Evolutionary conservation across 495 filamentous ascomycete species (phyloP).

Genomic region (Hyaloscypha variabilis): DNA sequence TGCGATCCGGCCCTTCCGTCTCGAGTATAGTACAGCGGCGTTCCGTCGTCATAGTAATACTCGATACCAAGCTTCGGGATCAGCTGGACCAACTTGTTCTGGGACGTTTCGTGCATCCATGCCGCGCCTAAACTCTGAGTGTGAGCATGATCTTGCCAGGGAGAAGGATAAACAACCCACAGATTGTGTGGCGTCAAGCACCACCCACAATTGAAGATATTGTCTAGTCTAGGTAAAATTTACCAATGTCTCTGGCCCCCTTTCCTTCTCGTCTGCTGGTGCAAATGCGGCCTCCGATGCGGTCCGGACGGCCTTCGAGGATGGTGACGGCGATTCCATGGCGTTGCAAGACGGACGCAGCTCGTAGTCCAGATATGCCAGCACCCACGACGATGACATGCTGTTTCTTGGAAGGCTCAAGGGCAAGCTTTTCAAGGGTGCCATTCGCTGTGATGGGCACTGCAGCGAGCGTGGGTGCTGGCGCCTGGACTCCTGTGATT

Average conservation of each 20-base stretch:
- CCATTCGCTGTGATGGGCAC: constrained; percentile 1
- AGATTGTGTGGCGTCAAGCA: constrained; percentile 25
- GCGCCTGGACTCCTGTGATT: constrained; percentile 11
- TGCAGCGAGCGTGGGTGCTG: background rate
- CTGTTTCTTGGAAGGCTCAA: constrained; percentile 5
- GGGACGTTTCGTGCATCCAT: constrained; percentile 28
- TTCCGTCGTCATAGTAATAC: constrained; percentile 27
- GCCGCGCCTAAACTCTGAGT: constrained; percentile 21
- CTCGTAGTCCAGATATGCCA: constrained; percentile 25
- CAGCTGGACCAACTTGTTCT: constrained; percentile 26
- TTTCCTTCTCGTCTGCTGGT: constrained; percentile 23
- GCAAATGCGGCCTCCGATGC: constrained; percentile 22
- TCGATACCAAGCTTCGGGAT: constrained; percentile 27
- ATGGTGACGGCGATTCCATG: constrained; percentile 24
- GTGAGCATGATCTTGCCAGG: constrained; percentile 19
- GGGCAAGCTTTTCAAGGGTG: constrained; percentile 16
- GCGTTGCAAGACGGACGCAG: constrained; percentile 22
- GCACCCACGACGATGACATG: constrained; percentile 26
- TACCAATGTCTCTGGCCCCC: constrained; percentile 29
- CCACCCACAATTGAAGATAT: constrained; percentile 30
- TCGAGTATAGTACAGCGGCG: constrained; percentile 24
- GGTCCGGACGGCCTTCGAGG: constrained; percentile 20
- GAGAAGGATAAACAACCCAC: constrained; percentile 30
- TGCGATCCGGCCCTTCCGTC: constrained; percentile 24
- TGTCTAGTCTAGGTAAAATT: constrained; percentile 26